Evolutionary conservation across 495 filamentous ascomycete species (phyloP).

Genomic region (Barbatosphaeria neglecta): DNA sequence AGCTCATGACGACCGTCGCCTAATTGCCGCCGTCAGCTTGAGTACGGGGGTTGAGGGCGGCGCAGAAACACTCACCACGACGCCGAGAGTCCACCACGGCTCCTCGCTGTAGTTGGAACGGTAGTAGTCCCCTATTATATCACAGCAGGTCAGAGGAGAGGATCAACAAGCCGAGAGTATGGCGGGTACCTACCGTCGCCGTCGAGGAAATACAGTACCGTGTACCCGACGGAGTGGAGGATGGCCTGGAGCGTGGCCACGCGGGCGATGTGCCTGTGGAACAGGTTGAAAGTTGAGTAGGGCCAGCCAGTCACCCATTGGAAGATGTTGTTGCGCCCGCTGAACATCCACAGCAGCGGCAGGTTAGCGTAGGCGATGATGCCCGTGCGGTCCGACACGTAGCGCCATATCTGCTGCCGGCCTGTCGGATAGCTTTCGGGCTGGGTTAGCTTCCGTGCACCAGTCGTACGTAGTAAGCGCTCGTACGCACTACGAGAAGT

Average conservation of each 20-base stretch:
- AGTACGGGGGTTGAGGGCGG: not conserved
- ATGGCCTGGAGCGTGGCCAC: conserved; percentile 22
- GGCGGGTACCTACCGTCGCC: not conserved
- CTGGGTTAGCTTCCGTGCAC: not conserved
- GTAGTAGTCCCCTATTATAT: conserved; percentile 1
- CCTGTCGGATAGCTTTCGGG: conserved; percentile 1
- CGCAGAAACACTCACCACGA: conserved; percentile 4
- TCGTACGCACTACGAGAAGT: not conserved
- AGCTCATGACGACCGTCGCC: conserved; percentile 19
- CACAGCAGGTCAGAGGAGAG: not conserved
- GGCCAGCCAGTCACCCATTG: conserved; percentile 30
- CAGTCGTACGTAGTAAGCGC: not conserved
- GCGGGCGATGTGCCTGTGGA: conserved; percentile 31
- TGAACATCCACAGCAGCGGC: conserved; percentile 26
- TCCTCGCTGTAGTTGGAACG: conserved; percentile 3
- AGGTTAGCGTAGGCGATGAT: conserved; percentile 15
- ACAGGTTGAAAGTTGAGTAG: conserved; percentile 26
- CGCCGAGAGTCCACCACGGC: conserved; percentile 2
- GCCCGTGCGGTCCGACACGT: conserved; percentile 27
- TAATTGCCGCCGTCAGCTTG: conserved; percentile 17
- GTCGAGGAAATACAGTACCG: conserved; percentile 4
- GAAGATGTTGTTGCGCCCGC: conserved; percentile 31
- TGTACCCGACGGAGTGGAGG: conserved; percentile 22
- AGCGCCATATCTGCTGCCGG: conserved; percentile 8
- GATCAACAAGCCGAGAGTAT: not conserved